Evolutionary conservation across 73 alveolate genomes (phyloP), one percentile per base, ranked within the genome.

Genomic region (Stentor roeselii): DNA sequence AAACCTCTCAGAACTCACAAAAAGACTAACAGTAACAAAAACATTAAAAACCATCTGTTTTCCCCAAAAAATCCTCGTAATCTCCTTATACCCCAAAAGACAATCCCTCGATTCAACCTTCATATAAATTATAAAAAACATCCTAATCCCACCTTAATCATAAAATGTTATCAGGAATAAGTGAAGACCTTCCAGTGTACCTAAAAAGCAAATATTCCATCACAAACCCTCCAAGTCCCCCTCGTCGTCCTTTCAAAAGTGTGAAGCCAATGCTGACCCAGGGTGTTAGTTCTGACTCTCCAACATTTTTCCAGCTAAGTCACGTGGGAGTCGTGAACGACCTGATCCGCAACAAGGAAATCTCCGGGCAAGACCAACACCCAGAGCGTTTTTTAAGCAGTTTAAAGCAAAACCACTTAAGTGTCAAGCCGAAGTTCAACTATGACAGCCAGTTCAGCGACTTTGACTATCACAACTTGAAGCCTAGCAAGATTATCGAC

Each of bases 141-240:
- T n/a, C n/a, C n/a, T n/a, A n/a, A n/a, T n/a, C n/a, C n/a, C n/a
- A n/a, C n/a, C n/a, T n/a, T n/a, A n/a, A n/a, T n/a, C n/a, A n/a
- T n/a, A n/a, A 50, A 50, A 50, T 50, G 67, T 11, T 50, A 50
- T 50, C 67, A 50, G 80, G 80, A 30, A 40, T 67, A 27, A 67
- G 80, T 67, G 80, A 67, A n/a, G 80, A 67, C 14, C 80, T 67
- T 0, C 80, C 80, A 67, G 14, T 21, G n/a, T 67, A 67, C 41
- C 41, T 67, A 1, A 21, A 32, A 21, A 67, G 80, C 80, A 21
- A 67, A 67, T 67, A 67, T 40, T 30, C 80, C 14, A 40, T 67
- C 21, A 27, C 41, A 2, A 67, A 67, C 80, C 80, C 80, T 21
- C 37, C 80, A 1, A 21, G 27, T 34, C 80, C 80, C 0, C n/a